These are phyloP conservation scores for Nigrospora osmanthi DNA, from an alignment of 2,329 filamentous ascomycete genomes.

Conservation along the genomic window DNA sequence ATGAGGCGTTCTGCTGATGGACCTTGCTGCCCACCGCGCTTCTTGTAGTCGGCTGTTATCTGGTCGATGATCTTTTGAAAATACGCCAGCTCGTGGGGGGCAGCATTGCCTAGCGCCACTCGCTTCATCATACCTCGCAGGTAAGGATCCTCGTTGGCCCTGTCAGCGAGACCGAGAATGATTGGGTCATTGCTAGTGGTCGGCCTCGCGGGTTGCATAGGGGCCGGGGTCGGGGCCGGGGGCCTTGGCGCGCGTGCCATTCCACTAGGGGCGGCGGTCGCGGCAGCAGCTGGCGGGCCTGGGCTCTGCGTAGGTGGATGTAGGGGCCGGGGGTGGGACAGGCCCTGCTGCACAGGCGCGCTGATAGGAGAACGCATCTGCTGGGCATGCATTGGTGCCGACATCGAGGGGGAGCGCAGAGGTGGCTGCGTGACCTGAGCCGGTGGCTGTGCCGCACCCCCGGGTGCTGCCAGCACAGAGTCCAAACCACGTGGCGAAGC, in stretches of 20 bases:
- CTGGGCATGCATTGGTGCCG: conserved; percentile 11
- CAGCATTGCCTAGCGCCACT: conserved; percentile 68
- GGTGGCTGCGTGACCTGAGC: conserved; percentile 4
- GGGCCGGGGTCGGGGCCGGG: conserved; percentile 7
- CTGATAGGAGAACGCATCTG: conserved; percentile 21
- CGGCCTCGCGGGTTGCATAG: conserved; percentile 20
- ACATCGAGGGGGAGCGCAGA: conserved; percentile 8
- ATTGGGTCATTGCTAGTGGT: conserved; percentile 56
- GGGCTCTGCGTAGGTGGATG: conserved; percentile 13
- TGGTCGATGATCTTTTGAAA: conserved; percentile 80
- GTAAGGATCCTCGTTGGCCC: conserved; percentile 63
- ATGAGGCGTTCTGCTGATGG: conserved; percentile 47
- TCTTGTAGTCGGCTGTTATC: conserved; percentile 55
- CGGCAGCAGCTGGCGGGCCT: background rate
- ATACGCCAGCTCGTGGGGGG: conserved; percentile 60
- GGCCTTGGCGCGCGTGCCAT: conserved; percentile 5
- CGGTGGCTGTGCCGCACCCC: conserved; percentile 11
- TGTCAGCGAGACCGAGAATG: conserved; percentile 70
- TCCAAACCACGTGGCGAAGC: conserved; percentile 19
- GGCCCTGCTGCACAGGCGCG: conserved; percentile 16
- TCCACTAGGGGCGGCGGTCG: background rate
- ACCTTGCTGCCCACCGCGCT: conserved; percentile 39
- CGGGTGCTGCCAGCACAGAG: conserved; percentile 22
- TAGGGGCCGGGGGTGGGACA: conserved; percentile 11
- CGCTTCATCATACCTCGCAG: conserved; percentile 77